Percentiles rank a stretch among this genome's conserved stretches.
phyloP scores from a whole-genome alignment of 371 early-diverging fungal species.

The Gilbertella persicaria region DNA sequence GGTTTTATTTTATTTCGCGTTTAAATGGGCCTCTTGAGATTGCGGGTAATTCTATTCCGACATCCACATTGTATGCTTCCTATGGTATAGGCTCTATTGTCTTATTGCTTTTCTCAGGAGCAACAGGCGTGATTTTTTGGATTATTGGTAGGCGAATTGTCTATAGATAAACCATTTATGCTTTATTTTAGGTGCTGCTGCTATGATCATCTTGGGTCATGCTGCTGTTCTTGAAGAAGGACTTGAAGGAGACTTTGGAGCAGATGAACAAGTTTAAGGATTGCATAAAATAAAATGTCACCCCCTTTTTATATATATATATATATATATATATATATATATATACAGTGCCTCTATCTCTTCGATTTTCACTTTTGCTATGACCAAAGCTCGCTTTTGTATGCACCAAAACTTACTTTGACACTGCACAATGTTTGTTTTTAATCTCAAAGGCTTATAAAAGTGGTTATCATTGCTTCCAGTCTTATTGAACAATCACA shows the following conservation, averaged over 20 bases:
- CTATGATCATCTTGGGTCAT: constrained; percentile 61
- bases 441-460: no score
- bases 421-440: no score
- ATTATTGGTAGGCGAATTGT: constrained; percentile 51
- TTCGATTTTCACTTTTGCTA: no score
- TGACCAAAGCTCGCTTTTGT: no score
- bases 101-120: constrained; percentile 62
- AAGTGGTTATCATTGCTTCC: no score
- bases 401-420: no score
- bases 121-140: constrained; percentile 69
- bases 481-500: no score
- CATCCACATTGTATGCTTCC: constrained; percentile 53
- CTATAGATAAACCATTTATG: neutral
- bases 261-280: constrained; percentile 47
- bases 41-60: constrained; percentile 42
- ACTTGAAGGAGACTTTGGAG: constrained; percentile 63
- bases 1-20: constrained; percentile 57
- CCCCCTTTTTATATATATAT: no score
- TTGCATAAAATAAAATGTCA: neutral
- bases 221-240: constrained; percentile 67
- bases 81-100: constrained; percentile 54
- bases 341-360: no score
- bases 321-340: no score
- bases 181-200: constrained; percentile 53
- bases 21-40: constrained; percentile 54